phyloP scores from a whole-genome alignment of 805 yeast species.

The Tetrapisispora pingtungensis region DNA sequence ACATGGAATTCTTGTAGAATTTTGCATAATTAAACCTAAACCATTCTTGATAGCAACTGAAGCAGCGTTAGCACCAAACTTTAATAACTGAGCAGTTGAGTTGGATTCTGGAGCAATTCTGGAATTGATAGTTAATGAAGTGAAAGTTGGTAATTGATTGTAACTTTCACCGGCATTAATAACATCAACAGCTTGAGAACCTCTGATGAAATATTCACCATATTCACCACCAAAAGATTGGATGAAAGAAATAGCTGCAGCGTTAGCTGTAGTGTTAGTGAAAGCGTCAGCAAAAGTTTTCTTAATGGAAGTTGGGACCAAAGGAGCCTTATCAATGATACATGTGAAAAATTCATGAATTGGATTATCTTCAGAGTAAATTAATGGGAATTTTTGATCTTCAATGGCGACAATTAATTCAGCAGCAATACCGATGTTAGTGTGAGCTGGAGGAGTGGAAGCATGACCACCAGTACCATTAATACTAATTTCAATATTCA shows the following conservation, averaged over 20 bases:
- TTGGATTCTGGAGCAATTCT: constrained; percentile 53
- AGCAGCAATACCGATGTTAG: constrained; percentile 64
- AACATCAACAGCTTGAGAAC: constrained; percentile 61
- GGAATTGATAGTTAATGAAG: constrained; percentile 47
- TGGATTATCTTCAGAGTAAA: constrained; percentile 47
- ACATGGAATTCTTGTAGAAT: constrained; percentile 15
- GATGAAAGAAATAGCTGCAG: not conserved
- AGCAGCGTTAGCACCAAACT: constrained; percentile 30
- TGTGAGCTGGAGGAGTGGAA: constrained; percentile 69
- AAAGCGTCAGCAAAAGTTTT: constrained; percentile 29
- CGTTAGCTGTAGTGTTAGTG: constrained; percentile 14
- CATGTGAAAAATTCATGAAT: constrained; percentile 48
- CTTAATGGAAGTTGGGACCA: constrained; percentile 14
- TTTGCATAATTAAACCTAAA: constrained; percentile 34
- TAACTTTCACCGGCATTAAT: constrained; percentile 65
- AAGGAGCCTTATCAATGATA: constrained; percentile 40
- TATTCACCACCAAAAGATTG: constrained; percentile 23
- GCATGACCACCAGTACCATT: constrained; percentile 69
- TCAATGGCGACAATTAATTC: constrained; percentile 51
- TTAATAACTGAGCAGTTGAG: constrained; percentile 33
- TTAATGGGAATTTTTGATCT: constrained; percentile 33
- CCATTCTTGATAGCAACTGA: constrained; percentile 39
- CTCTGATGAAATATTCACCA: constrained; percentile 25
- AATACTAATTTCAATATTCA: constrained; percentile 42
- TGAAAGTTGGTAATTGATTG: constrained; percentile 66